Conservation (phyloP, 2,329 filamentous ascomycete species). For the Xylaria sp. region DNA sequence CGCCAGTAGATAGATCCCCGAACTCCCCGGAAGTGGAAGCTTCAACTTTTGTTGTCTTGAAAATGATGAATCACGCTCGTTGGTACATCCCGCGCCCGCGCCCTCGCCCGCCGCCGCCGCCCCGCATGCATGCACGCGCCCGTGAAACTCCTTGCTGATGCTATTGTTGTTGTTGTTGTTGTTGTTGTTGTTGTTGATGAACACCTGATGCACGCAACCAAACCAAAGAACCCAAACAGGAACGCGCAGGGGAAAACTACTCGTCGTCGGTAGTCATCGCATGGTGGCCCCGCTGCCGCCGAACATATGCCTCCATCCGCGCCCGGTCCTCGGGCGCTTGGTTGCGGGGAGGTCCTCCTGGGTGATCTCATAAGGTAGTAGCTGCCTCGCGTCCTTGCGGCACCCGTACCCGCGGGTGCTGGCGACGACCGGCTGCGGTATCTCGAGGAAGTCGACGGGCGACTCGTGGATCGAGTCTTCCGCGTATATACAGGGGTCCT, state of each 20-base stretch:
- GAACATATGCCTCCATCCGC: slow-evolving; percentile 59
- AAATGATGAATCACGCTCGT: background rate
- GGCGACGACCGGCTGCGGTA: slow-evolving; percentile 40
- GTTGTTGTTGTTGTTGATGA: background rate
- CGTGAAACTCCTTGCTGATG: background rate
- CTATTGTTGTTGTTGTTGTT: background rate
- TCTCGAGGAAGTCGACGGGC: slow-evolving; percentile 49
- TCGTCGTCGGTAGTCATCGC: slow-evolving; percentile 34
- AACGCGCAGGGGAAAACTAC: slow-evolving; percentile 9
- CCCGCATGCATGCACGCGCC: background rate
- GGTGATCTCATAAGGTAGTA: slow-evolving; percentile 59
- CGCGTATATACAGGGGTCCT: slow-evolving; percentile 47
- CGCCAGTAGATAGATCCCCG: background rate
- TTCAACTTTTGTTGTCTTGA: background rate
- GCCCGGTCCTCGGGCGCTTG: slow-evolving; percentile 52
- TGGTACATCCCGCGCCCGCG: too few species aligned
- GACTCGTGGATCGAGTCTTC: slow-evolving; percentile 52
- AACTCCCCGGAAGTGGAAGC: background rate
- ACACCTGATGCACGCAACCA: slow-evolving; percentile 13
- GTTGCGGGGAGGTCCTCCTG: slow-evolving; percentile 53
- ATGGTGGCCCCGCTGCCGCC: slow-evolving; percentile 46
- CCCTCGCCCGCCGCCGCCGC: too few species aligned
- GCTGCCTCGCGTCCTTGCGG: slow-evolving; percentile 31
- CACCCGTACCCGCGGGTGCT: slow-evolving; percentile 37
- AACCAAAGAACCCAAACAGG: slow-evolving; percentile 6